Base-by-base conservation (phyloP, 352 stramenopile species). In the Phytopythium helicoides region DNA sequence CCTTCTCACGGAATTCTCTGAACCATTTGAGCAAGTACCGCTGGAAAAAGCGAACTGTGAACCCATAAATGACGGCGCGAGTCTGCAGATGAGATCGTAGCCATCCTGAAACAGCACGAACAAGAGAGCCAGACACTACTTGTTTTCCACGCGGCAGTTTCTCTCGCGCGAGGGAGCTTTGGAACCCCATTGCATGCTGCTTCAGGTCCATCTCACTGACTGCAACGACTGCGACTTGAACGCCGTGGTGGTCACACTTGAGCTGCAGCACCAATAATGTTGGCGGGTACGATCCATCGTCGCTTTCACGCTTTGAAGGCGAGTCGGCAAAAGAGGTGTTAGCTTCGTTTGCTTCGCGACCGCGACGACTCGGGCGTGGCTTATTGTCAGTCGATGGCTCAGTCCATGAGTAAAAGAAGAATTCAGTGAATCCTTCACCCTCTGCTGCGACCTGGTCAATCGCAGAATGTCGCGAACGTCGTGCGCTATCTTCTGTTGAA, bases 1-100 rank as follows among this genome's bases (percentile, higher is more conserved):
- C 44, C 44, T 16, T 22, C 9, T 74, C 55, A 36, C 64, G 54
- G 36, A 78, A 68, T 36, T 73, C 57, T 16, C 58, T 48, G 47
- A 78, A 63, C 82, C 82, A 92, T 44, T 83, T 68, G 21, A 81
- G 65, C 35, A 92, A 47, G 38, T 76, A 76, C 44, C 77, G 71
- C 56, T 92, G 79, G 50, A 92, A 87, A 51, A 87, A 88, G 18
- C 77, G 73, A 39, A 90, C 77, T 5, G 77, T 89, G 54, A 90
- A 92, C 16, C 78, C 70, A 34, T 92, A 86, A 34, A 92, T 85
- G 21, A 90, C 58, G 15, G 67, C 56, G 33, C 76, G 60, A 3
- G 76, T 89, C 55, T 87, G 66, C 25, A 90, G 45, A 22, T 77
- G 64, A 5, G 60, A 58, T 15, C 72, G 68, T 36, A 92, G 52